Evolutionary conservation across 495 filamentous ascomycete species (phyloP), one percentile per base, ranked within the genome.

Genomic region (Penicillium odoratum): DNA sequence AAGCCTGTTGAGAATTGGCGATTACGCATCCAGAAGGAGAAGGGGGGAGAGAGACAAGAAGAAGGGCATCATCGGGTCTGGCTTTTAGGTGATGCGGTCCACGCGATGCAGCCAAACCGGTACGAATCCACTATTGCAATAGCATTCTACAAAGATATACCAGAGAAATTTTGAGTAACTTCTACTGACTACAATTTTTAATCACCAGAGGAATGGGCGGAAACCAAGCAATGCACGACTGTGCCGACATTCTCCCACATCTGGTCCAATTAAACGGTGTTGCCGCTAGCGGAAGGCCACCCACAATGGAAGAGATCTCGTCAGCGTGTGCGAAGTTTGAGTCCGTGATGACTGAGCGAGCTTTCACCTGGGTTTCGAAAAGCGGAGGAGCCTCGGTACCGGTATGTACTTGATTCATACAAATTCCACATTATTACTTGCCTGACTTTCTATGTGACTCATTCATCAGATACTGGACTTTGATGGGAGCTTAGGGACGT

Each of bases 141-240:
- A n/a, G n/a, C n/a, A n/a, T n/a, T n/a, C n/a, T n/a, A n/a, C n/a
- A n/a, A n/a, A n/a, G n/a, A n/a, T 34, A 10, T 10, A 0, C 33
- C 33, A 34, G 33, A 8, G n/a, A 10, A 9, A 8, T 34, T 34
- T n/a, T n/a, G n/a, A n/a, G n/a, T n/a, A n/a, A n/a, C n/a, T n/a
- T n/a, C n/a, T n/a, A n/a, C n/a, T n/a, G n/a, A n/a, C n/a, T n/a
- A n/a, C n/a, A n/a, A 7, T 36, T 11, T 13, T 36, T 11, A 3
- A 0, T 10, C 42, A 45, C 25, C 6, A 45, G 42, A 3, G 42
- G 42, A 1, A 45, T 45, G 42, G 42, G 42, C 10, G 42, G 42
- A 45, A 45, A 45, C 10, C 42, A 45, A 45, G 42, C 42, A 45
- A 45, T 45, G 42, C 42, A 45, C 25, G 42, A 45, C 16, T 45